A percentile compares a stretch with the other conserved stretches of the same genome.
Conservation (phyloP, 345 rosid genomes). For the Geranium rotundifolium region DNA sequence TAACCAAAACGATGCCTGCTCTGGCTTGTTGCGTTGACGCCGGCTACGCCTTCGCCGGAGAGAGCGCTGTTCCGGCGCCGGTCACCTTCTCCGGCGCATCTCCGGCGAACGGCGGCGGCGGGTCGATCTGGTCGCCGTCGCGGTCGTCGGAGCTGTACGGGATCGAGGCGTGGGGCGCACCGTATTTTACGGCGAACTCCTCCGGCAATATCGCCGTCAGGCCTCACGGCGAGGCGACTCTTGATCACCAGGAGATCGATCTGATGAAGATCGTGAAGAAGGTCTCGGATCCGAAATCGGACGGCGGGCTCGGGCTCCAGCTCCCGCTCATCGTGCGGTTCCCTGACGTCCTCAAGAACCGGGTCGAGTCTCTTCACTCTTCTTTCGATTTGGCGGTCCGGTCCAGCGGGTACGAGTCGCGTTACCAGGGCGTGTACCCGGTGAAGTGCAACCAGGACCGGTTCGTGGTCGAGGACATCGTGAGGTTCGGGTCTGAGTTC, state of each 20-base stretch:
- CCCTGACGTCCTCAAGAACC: constrained; percentile 78
- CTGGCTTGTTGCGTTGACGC: constrained; percentile 69
- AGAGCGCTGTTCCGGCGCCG: constrained; percentile 32
- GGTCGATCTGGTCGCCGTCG: constrained; percentile 54
- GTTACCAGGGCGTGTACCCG: constrained; percentile 85
- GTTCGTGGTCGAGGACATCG: constrained; percentile 77
- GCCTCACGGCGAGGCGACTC: constrained; percentile 49
- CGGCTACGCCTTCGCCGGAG: constrained; percentile 48
- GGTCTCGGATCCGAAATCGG: constrained; percentile 61
- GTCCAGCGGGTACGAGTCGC: constrained; percentile 45
- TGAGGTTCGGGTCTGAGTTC: constrained; percentile 54
- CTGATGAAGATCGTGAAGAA: constrained; percentile 65
- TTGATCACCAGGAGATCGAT: constrained; percentile 80
- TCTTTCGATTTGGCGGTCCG: constrained; percentile 65
- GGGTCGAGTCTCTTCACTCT: constrained; percentile 66
- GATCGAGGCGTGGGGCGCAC: constrained; percentile 78
- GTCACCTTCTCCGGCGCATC: constrained; percentile 19
- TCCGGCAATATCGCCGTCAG: constrained; percentile 66
- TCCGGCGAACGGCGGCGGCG: constrained; percentile 16
- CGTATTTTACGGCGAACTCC: constrained; percentile 62
- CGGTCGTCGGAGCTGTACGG: constrained; percentile 59
- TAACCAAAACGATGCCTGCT: constrained; percentile 61
- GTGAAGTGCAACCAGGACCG: constrained; percentile 96
- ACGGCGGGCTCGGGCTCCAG: constrained; percentile 74
- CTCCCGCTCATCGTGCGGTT: constrained; percentile 66